Evolutionary conservation across 2,329 filamentous ascomycete species (phyloP).

Genomic region (Alternaria infectoria): DNA sequence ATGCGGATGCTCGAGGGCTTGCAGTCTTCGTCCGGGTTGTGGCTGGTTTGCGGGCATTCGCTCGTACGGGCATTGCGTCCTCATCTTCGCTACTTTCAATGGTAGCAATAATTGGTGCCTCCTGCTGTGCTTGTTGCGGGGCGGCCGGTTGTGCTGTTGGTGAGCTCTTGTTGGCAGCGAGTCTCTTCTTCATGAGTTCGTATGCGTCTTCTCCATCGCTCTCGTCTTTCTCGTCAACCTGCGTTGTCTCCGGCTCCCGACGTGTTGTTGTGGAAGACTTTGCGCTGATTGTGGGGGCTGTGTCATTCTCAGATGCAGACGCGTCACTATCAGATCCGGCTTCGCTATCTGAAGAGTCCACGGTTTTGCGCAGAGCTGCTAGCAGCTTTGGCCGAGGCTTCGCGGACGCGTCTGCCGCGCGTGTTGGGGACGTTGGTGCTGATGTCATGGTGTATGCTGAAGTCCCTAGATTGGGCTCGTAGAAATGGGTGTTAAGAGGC

Average conservation of each 20-base stretch:
- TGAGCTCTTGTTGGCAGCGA: slow-evolving; percentile 42
- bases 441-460: neutral
- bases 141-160: neutral
- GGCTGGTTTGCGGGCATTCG: slow-evolving; percentile 19
- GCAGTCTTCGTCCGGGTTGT: slow-evolving; percentile 15
- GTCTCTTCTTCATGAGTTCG: slow-evolving; percentile 54
- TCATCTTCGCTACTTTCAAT: slow-evolving; percentile 35
- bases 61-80: slow-evolving; percentile 36
- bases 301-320: slow-evolving; percentile 27
- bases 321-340: slow-evolving; percentile 45
- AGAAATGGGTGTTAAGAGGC: neutral
- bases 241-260: neutral
- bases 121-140: slow-evolving; percentile 9
- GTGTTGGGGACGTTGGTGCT: neutral
- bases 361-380: slow-evolving; percentile 28
- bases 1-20: slow-evolving; percentile 23
- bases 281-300: slow-evolving; percentile 46
- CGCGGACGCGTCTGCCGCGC: slow-evolving; percentile 20
- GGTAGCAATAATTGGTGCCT: slow-evolving; percentile 8
- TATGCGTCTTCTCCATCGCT: slow-evolving; percentile 52
- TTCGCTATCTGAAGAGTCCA: slow-evolving; percentile 49
- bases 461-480: neutral
- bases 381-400: slow-evolving; percentile 28
- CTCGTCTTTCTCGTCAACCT: slow-evolving; percentile 30
- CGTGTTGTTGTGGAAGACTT: slow-evolving; percentile 4